Evolutionary conservation across 2,329 filamentous ascomycete genomes (phyloP), one percentile per base, ranked within the genome.

Genomic region (Phialocephala subalpina): DNA sequence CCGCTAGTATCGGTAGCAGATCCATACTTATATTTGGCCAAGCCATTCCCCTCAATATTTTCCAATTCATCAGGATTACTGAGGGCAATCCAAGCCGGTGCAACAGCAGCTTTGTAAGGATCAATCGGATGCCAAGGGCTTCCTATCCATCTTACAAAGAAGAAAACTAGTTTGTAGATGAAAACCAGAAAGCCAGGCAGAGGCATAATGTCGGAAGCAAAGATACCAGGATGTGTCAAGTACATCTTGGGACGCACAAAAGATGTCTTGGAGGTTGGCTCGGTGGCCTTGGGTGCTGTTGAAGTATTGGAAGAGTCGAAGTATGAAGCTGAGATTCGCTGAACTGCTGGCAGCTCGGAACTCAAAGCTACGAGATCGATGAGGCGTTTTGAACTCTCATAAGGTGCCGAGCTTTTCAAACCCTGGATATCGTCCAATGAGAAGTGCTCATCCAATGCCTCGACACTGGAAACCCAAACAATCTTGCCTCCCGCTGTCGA

Each of bases 381-480:
- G 22, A 98, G 82, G 25, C 94, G 89, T 81, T 99, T 98, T 64
- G 89, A 90, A 67, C 89, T 90, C 79, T 98, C 94, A 80, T 99
- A 99, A 1, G 94, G 87, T 3, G 62, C 60, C 0, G 76, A 73
- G 1, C 86, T 86, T 18, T 79, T 78, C 58, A 97, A 78, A 53
- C 88, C 91, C 78, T 98, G 94, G 29, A 97, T 83, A 79, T 99
- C 96, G 49, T 87, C 79, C 69, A 97, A 87, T 1, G 80, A 74
- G 18, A 84, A 79, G 6, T 78, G 76, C 60, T 83, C 78, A 1
- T 76, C 69, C 49, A 79, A 75, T 16, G 91, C 89, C 74, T 97
- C 94, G 58, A 97, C 81, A 74, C 92, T 97, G 68, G 91, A 92
- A 11, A 94, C 88, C 94, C 95, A 98, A 69, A 98, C 86, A 60